Evolutionary conservation across 352 stramenopile genomes (phyloP).

Genomic region (Phytophthora hybrid): DNA sequence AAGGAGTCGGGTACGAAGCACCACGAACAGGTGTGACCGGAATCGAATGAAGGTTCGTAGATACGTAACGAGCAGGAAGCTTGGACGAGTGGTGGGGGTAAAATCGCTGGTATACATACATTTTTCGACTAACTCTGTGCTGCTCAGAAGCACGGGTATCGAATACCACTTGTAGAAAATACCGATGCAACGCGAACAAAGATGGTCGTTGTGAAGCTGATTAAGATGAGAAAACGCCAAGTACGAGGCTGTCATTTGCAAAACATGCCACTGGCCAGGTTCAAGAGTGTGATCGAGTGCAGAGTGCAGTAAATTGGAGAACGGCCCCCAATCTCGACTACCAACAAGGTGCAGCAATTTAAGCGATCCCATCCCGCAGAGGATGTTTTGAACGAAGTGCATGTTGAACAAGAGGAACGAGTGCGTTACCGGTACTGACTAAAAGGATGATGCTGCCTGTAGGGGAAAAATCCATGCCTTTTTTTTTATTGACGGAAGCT

Average conservation of each 20-base stretch:
- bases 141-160: conserved; percentile 66
- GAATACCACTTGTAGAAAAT: conserved; percentile 83
- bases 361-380: conserved; percentile 16
- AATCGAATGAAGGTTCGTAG: background rate
- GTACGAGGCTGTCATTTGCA: background rate
- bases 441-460: background rate
- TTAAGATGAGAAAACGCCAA: background rate
- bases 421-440: conserved; percentile 12
- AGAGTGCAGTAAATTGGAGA: background rate
- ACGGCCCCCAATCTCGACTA: conserved; percentile 4
- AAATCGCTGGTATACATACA: conserved; percentile 37
- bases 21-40: conserved; percentile 2
- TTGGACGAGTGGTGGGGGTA: conserved; percentile 12
- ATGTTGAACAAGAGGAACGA: conserved; percentile 21
- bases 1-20: conserved; percentile 21
- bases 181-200: conserved; percentile 15
- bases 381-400: conserved; percentile 26
- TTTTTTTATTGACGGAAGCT: background rate
- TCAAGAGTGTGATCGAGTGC: conserved; percentile 3
- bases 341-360: conserved; percentile 21
- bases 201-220: too few species aligned
- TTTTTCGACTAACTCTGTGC: conserved; percentile 12
- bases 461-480: too few species aligned
- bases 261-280: background rate
- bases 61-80: background rate